Evolutionary conservation across 768 basidiomycete genomes (phyloP), one percentile per base, ranked within the genome.

Genomic region (Agrocybe pediades): DNA sequence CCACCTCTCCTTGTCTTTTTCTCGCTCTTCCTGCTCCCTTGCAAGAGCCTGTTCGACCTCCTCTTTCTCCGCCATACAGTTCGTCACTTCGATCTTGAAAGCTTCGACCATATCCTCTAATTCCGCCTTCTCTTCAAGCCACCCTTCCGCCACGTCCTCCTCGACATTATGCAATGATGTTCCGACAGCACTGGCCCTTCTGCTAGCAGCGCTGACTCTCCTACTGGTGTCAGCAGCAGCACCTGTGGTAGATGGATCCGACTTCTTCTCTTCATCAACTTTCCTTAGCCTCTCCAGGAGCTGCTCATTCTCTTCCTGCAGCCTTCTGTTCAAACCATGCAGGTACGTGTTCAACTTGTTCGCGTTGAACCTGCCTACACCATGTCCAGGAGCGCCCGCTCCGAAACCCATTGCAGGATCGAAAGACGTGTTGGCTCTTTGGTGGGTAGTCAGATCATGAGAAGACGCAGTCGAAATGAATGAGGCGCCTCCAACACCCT

Each of bases 381-480:
- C 88, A 40, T 83, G 80, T 16, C 81, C 83, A 33, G 77, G 76
- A 21, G 81, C 83, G 21, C 81, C 81, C 6, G 80, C 78, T 8
- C 84, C 87, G 43, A 88, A 83, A 13, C 89, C 90, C 65, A 91
- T 84, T 1, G 85, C 82, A 21, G 90, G 90, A 62, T 95, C 94
- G 56, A 95, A 92, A 7, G 92, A 94, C 11, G 91, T 90, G 63
- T 96, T 95, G 51, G 84, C 88, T 8, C 90, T 83, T 49, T 80
- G 78, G 64, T 91, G 86, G 5, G 86, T 84, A 2, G 91, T 92
- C 39, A 96, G 75, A 65, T 96, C 93, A 58, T 95, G 90, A 20
- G 94, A 94, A 1, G 92, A 93, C 1, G 89, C 83, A 1, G 88
- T 92, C 3, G 92, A 93, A 43, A 90, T 75, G 67, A 88, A 85